Conservation (phyloP, 768 basidiomycete species). For the Mycena floridula region DNA sequence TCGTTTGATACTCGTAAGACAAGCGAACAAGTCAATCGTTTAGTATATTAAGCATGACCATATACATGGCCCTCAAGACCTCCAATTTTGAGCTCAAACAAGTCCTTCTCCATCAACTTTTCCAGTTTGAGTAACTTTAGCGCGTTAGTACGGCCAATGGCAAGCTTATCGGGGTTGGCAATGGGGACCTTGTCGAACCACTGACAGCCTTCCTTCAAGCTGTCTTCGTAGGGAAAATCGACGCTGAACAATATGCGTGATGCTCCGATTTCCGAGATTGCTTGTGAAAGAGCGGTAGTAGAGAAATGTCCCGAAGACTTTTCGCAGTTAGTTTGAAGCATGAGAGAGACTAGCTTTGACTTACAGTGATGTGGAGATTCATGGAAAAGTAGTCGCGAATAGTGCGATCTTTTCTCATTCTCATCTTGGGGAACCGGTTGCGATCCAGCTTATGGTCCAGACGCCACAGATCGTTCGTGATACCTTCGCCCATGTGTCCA, state of each 20-base stretch:
- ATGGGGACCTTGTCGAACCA: conserved; percentile 12
- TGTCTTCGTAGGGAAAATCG: conserved; percentile 15
- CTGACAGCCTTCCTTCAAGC: conserved; percentile 12
- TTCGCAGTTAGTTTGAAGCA: neutral
- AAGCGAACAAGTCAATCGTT: too few species aligned
- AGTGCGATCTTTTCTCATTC: conserved; percentile 11
- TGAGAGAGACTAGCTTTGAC: neutral
- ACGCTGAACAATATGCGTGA: conserved; percentile 1
- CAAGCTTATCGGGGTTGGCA: conserved; percentile 8
- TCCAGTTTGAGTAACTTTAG: conserved; percentile 11
- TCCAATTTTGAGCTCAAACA: neutral
- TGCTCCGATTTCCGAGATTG: neutral
- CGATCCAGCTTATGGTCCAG: conserved; percentile 15
- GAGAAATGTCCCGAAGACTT: neutral
- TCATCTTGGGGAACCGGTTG: conserved; percentile 13
- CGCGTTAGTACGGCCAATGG: conserved; percentile 14
- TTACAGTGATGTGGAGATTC: conserved; percentile 15
- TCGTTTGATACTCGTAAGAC: too few species aligned
- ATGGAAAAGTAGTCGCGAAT: conserved; percentile 14
- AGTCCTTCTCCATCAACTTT: neutral
- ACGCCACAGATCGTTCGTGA: conserved; percentile 14
- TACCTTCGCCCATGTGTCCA: conserved; percentile 15
- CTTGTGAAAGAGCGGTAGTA: neutral
- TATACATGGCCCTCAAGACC: neutral
- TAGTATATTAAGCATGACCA: neutral